Percentiles rank a stretch among this genome's conserved stretches.
phyloP scores from a whole-genome alignment of 2,329 filamentous ascomycete genomes.

The Fusarium oligoseptatum region DNA sequence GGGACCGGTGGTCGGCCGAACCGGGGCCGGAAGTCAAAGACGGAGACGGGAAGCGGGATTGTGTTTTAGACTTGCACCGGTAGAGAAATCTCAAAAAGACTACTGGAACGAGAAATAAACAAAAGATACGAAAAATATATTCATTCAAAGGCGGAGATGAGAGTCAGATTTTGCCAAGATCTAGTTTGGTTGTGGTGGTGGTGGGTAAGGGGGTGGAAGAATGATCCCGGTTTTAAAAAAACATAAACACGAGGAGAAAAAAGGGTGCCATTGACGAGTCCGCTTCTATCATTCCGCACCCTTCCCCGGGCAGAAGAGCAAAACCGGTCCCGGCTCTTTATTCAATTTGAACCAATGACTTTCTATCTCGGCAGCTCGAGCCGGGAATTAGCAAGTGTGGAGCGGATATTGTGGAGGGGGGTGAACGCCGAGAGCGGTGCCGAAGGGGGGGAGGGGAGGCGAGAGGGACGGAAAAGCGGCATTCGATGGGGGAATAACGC shows the following conservation, averaged over 20 bases:
- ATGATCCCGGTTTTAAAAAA: conserved; percentile 24
- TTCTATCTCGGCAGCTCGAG: conserved; percentile 18
- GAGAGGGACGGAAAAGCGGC: conserved; percentile 13
- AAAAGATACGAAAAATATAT: background rate
- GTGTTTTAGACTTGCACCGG: background rate
- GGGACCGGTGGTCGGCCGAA: conserved; percentile 32
- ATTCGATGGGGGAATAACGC: conserved; percentile 23
- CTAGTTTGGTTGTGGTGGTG: background rate
- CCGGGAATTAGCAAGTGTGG: conserved; percentile 7
- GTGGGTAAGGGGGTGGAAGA: conserved; percentile 25
- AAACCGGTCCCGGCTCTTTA: background rate
- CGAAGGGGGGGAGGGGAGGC: conserved; percentile 14
- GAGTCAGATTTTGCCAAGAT: conserved; percentile 9
- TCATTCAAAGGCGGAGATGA: conserved; percentile 1
- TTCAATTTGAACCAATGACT: conserved; percentile 32
- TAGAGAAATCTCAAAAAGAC: background rate
- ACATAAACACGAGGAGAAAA: background rate
- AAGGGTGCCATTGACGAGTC: background rate
- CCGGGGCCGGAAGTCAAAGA: conserved; percentile 4
- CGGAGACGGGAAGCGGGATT: background rate
- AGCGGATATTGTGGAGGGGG: conserved; percentile 4
- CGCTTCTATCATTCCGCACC: background rate
- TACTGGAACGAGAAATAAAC: background rate
- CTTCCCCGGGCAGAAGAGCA: background rate
- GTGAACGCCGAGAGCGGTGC: conserved; percentile 35